Percentiles rank a stretch among this genome's conserved stretches.
Conservation (phyloP, 2,329 filamentous ascomycete genomes). For the Aspergillus amoenus region DNA sequence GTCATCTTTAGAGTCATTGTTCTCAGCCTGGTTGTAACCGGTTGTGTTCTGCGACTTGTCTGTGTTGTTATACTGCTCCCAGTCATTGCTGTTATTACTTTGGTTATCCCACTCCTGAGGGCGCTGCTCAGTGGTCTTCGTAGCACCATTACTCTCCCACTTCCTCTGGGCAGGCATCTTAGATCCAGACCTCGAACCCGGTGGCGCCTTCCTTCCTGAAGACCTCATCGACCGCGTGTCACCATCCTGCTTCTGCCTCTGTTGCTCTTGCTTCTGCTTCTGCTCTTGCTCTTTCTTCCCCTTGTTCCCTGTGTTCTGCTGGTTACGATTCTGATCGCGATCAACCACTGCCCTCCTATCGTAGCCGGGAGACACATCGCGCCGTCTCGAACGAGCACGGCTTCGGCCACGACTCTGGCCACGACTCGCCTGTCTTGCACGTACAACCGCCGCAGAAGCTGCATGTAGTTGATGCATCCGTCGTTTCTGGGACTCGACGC, state of each 20-base stretch:
- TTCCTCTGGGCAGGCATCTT: neutral
- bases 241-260: neutral
- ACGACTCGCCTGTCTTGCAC: neutral
- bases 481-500: neutral
- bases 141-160: neutral
- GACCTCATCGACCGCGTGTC: neutral
- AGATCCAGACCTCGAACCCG: neutral
- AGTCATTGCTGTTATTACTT: neutral
- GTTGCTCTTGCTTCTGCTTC: neutral
- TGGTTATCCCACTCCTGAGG: neutral
- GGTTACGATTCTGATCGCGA: neutral
- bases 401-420: neutral
- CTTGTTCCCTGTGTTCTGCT: neutral
- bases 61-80: neutral
- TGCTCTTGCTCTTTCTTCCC: neutral
- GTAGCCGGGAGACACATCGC: neutral
- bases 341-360: neutral
- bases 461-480: neutral
- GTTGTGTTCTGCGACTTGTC: neutral
- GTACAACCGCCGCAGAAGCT: neutral
- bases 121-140: neutral
- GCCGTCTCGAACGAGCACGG: neutral
- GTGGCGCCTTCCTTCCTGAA: neutral
- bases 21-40: neutral
- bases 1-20: neutral